Evolutionary conservation across 352 stramenopile genomes (phyloP).

Genomic region (Pythium rhizo-oryzae): DNA sequence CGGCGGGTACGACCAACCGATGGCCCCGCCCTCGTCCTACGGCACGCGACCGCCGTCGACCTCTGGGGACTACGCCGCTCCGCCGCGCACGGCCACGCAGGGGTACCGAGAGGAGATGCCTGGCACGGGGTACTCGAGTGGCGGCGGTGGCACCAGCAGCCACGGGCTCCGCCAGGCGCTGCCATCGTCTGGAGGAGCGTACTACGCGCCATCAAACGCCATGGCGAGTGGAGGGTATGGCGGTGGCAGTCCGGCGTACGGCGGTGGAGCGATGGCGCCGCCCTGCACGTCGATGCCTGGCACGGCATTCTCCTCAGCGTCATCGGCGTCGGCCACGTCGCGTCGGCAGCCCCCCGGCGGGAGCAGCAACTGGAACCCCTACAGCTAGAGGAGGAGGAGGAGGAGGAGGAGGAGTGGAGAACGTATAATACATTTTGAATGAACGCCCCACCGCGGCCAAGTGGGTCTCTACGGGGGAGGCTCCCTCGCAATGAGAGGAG

Average conservation of each 20-base stretch:
- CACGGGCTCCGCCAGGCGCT: constrained; percentile 15
- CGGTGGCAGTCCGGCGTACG: neutral
- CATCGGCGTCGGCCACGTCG: constrained; percentile 21
- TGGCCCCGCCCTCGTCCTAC: neutral
- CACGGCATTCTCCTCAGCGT: constrained; percentile 17
- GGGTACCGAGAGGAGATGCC: constrained; percentile 16
- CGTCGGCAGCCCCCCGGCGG: constrained; percentile 62
- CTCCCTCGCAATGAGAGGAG: no score
- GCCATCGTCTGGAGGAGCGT: constrained; percentile 3
- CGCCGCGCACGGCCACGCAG: constrained; percentile 10
- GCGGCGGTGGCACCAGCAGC: neutral
- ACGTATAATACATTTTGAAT: neutral
- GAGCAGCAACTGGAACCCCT: constrained; percentile 64
- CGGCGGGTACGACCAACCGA: constrained; percentile 2
- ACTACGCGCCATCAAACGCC: neutral
- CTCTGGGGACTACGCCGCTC: constrained; percentile 4
- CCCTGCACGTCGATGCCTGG: constrained; percentile 11
- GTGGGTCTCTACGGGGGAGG: no score
- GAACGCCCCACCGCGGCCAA: no score
- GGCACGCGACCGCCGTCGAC: constrained; percentile 6
- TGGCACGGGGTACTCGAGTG: neutral
- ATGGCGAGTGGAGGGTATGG: neutral
- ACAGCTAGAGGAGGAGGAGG: constrained; percentile 25
- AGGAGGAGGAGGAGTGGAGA: neutral
- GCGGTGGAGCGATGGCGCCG: no score